Evolutionary conservation across 805 yeast genomes (phyloP).

Genomic region (Saccharomycopsis capsularis): DNA sequence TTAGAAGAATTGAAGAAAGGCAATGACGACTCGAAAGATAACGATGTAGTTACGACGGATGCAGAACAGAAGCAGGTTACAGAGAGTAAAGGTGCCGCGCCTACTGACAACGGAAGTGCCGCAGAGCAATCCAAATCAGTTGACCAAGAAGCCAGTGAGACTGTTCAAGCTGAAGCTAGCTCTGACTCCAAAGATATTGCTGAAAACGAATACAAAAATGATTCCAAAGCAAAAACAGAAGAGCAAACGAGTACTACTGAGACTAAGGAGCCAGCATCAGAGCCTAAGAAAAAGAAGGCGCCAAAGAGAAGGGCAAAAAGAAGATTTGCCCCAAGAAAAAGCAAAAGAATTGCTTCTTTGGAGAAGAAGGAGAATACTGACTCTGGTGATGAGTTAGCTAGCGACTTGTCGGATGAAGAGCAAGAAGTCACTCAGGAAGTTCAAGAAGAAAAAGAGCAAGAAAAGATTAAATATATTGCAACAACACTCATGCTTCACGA

Average conservation of each 20-base stretch:
- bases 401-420: conserved; percentile 8
- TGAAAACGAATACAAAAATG: too few species aligned
- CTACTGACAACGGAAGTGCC: neutral
- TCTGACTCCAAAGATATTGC: too few species aligned
- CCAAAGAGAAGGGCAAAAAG: conserved; percentile 20
- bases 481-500: conserved; percentile 57
- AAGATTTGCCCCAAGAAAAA: conserved; percentile 22
- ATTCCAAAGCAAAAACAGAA: too few species aligned
- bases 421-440: conserved; percentile 16
- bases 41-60: too few species aligned
- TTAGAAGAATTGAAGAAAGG: conserved; percentile 21
- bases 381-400: neutral
- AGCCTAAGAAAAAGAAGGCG: conserved; percentile 14
- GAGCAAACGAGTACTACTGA: too few species aligned
- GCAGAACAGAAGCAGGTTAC: too few species aligned
- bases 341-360: conserved; percentile 9
- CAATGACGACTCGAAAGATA: neutral
- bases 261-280: neutral
- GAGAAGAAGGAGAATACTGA: conserved; percentile 13
- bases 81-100: too few species aligned
- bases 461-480: conserved; percentile 38
- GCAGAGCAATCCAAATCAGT: neutral
- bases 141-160: conserved; percentile 2
- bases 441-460: conserved; percentile 21
- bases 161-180: too few species aligned